These are phyloP conservation scores for Asclepias syriaca DNA, from an alignment of 257 asterid genomes.

Conservation along the genomic window DNA sequence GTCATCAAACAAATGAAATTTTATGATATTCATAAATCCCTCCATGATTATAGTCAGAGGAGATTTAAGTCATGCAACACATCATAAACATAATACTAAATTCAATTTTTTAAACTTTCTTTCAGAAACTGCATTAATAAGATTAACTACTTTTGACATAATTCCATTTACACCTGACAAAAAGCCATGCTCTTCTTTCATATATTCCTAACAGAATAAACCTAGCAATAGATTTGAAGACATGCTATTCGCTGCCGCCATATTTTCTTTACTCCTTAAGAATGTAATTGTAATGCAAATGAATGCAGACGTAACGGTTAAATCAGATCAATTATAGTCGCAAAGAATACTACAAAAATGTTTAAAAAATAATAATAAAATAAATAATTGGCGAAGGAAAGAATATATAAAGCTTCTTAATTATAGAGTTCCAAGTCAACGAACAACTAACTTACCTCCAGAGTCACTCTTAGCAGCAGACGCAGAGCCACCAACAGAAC, in stretches of 20 bases:
- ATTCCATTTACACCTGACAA: not conserved
- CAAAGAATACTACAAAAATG: not conserved
- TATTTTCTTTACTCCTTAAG: not conserved
- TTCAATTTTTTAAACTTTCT: not conserved
- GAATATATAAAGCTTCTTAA: not conserved
- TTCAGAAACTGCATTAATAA: too few species aligned
- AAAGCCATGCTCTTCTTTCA: not conserved
- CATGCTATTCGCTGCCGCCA: not conserved
- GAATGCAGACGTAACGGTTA: not conserved
- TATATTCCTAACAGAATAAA: not conserved
- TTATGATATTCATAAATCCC: not conserved
- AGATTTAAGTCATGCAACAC: not conserved
- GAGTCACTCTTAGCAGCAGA: slow-evolving; percentile 29
- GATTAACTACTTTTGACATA: not conserved
- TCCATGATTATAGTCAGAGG: not conserved
- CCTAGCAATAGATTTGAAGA: not conserved
- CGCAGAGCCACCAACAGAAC: slow-evolving; percentile 22
- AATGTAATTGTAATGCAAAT: not conserved
- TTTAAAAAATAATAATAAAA: not conserved
- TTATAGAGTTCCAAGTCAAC: not conserved
- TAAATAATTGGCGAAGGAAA: too few species aligned
- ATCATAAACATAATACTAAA: not conserved
- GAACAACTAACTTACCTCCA: slow-evolving; percentile 18
- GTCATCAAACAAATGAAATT: not conserved
- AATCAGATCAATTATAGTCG: not conserved